Conservation (phyloP, 331 rosid species). For the Malus hybrid region DNA sequence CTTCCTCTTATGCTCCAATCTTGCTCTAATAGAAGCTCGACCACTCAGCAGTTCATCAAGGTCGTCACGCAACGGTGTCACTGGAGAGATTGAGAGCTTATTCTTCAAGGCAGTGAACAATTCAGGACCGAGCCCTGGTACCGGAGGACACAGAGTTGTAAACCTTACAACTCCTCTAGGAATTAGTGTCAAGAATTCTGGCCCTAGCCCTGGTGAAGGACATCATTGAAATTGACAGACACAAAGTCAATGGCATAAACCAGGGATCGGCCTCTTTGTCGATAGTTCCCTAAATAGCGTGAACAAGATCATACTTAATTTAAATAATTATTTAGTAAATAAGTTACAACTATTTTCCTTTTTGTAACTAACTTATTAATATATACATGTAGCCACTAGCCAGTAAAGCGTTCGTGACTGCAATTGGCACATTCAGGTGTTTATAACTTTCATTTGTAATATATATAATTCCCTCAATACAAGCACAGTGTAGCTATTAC, state of each 20-base stretch:
- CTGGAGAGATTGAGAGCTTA: background rate
- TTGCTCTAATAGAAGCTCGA: constrained; percentile 1
- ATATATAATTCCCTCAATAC: background rate
- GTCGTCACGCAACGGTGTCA: background rate
- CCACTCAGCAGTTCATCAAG: background rate
- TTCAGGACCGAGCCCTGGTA: background rate
- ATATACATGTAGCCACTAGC: too few species aligned
- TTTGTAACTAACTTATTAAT: background rate
- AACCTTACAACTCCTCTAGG: background rate
- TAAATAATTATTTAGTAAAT: too few species aligned
- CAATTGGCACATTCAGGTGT: background rate
- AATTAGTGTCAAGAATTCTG: constrained; percentile 11
- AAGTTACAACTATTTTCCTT: background rate
- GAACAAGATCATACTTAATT: background rate
- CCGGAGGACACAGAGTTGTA: background rate
- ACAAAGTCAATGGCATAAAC: background rate
- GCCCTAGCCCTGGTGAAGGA: constrained; percentile 54
- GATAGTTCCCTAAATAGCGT: background rate
- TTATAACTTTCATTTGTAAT: background rate
- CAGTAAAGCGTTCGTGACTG: too few species aligned
- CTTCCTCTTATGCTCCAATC: background rate
- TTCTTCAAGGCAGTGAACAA: background rate
- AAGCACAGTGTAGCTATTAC: background rate
- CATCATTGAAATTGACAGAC: constrained; percentile 9
- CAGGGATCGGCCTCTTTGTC: background rate